Base-by-base conservation (phyloP, 2,329 filamentous ascomycete species). In the Pseudocercospora fijiensis region DNA sequence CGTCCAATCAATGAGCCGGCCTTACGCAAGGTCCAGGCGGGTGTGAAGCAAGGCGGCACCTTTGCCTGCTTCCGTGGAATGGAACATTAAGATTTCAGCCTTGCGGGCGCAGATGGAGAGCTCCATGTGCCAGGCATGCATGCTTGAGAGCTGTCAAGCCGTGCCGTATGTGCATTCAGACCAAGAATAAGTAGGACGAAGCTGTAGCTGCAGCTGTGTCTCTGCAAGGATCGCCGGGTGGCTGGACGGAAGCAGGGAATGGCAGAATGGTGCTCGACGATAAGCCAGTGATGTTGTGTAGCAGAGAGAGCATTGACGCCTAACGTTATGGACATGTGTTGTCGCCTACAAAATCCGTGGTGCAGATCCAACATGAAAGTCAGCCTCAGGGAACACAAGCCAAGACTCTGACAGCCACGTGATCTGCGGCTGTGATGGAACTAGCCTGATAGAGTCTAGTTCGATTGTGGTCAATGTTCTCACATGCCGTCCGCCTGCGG, bases 1-100 rank as follows among this genome's bases (percentile, higher is more conserved):
- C 18, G 28, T 9, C 52, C 52, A 56, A 56, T 56, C 26, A 37
- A 9, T 9, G 16, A 18, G 24, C n/a, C 13, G 26, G 51, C 49
- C 49, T 33, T 22, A 18, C 24, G 53, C 51, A 55, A 55, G 51
- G 26, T 55, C n/a, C 51, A 56, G 18, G 28, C 30, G n/a, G 28
- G 53, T 13, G 28, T 8, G 27, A 56, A 56, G 53, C 53, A 56
- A 56, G 53, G 53, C 28, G 53, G 13, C 45, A 49, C 28, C 26
- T 16, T 10, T n/a, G 49, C 26, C 26, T 22, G 45, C 26, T 53
- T 11, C 16, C 28, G 33, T 16, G 18, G n/a, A 13, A 24, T 56
- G 18, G n/a, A 13, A 24, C 37, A 37, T 37, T 56, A 18, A 22
- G 22, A 56, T 52, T n/a, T 52, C 52, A 56, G 52, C 52, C 52